These are phyloP conservation scores for Podosphaera fusca DNA, from an alignment of 2,329 filamentous ascomycete species.

Conservation along the genomic window DNA sequence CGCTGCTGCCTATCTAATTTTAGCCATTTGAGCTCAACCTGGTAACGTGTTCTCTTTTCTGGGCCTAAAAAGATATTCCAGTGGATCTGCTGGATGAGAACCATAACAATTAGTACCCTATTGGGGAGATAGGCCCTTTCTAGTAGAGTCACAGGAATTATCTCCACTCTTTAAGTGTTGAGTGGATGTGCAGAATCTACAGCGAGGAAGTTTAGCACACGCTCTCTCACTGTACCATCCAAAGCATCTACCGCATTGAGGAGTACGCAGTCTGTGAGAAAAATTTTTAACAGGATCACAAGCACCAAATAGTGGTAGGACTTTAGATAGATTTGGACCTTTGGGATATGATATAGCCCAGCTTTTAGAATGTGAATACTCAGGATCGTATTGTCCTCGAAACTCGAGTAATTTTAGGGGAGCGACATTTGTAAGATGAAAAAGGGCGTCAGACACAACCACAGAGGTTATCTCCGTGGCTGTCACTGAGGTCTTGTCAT, in stretches of 20 bases:
- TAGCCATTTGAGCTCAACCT: not conserved
- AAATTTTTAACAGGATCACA: not conserved
- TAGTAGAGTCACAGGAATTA: not conserved
- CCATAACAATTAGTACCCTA: not conserved
- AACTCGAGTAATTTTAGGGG: not conserved
- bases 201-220: not conserved
- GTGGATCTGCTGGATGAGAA: not conserved
- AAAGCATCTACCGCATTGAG: not conserved
- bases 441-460: not conserved
- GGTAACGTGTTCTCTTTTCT: not conserved
- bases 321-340: not conserved
- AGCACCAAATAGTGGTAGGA: not conserved
- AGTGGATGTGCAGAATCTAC: not conserved
- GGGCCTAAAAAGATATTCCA: not conserved
- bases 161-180: not conserved
- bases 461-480: no score
- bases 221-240: not conserved
- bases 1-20: not conserved
- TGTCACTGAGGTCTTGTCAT: no score
- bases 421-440: not conserved
- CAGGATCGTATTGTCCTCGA: not conserved
- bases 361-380: not conserved
- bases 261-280: not conserved
- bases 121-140: not conserved
- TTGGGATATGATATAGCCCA: not conserved